Conservation (phyloP, 1,284 basidiomycete species). For the Somion occarium region DNA sequence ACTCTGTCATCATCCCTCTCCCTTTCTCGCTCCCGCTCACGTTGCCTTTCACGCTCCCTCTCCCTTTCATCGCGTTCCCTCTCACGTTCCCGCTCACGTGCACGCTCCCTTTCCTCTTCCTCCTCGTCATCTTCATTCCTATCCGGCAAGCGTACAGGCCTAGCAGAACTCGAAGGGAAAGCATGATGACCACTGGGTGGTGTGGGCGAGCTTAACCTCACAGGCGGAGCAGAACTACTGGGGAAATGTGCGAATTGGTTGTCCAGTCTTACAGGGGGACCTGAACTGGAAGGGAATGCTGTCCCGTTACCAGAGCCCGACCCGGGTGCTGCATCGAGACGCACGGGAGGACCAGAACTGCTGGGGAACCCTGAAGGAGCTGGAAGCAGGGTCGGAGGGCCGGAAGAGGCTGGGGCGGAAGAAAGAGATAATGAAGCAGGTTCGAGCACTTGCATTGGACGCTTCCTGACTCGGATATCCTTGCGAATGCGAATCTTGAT, state of each 20-base stretch:
- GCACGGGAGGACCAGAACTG: constrained; percentile 13
- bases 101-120: constrained; percentile 17
- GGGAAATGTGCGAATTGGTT: constrained; percentile 10
- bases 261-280: constrained; percentile 13
- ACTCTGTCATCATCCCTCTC: constrained; percentile 16
- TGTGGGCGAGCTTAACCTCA: constrained; percentile 7
- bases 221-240: constrained; percentile 12
- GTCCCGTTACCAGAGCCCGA: constrained; percentile 1
- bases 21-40: constrained; percentile 19
- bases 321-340: constrained; percentile 5
- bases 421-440: constrained; percentile 19
- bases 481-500: constrained; percentile 92
- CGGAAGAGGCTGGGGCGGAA: constrained; percentile 9
- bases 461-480: constrained; percentile 78
- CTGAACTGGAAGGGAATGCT: constrained; percentile 11
- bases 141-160: constrained; percentile 12
- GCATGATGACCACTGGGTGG: constrained; percentile 10
- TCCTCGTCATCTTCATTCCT: constrained; percentile 18
- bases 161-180: constrained; percentile 13
- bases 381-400: not conserved
- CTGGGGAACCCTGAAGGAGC: constrained; percentile 11
- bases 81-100: constrained; percentile 15
- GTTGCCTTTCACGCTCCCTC: constrained; percentile 19
- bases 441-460: constrained; percentile 41
- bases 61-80: constrained; percentile 20